These are phyloP conservation scores for Apiospora rasikravindrae DNA, from an alignment of 2,329 filamentous ascomycete species.

Conservation along the genomic window DNA sequence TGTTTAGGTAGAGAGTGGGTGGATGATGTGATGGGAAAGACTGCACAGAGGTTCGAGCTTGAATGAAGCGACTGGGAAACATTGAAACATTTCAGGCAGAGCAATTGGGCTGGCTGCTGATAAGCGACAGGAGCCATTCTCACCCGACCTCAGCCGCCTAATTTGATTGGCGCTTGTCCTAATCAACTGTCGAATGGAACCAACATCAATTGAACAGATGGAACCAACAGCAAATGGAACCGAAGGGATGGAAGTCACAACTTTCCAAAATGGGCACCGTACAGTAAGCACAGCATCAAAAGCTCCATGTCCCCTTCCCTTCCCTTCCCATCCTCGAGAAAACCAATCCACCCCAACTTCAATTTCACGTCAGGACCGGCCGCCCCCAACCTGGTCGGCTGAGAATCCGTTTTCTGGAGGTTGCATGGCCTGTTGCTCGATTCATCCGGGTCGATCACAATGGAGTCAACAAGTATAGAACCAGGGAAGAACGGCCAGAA, in stretches of 20 bases:
- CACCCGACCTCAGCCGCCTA: neutral
- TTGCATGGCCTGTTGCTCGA: neutral
- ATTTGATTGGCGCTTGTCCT: neutral
- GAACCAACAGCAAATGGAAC: neutral
- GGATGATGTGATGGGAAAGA: neutral
- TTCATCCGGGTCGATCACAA: conserved; percentile 6
- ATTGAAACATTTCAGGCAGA: too few species aligned
- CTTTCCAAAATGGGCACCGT: neutral
- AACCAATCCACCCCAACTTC: neutral
- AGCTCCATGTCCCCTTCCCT: neutral
- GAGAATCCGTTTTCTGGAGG: neutral
- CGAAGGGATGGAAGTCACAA: too few species aligned
- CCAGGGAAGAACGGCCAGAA: conserved; percentile 4
- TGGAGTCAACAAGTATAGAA: neutral
- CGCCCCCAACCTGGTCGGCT: neutral
- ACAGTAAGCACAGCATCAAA: neutral
- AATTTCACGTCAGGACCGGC: neutral
- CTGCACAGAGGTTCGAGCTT: neutral
- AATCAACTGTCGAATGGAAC: neutral
- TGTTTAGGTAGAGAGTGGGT: neutral
- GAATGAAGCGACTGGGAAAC: neutral
- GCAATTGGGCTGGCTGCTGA: neutral
- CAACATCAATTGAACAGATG: neutral
- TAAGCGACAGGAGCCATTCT: neutral
- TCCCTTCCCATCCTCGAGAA: neutral